Evolutionary conservation across 176 grass and related monocot genomes (phyloP).

Genomic region (Otatea glauca): DNA sequence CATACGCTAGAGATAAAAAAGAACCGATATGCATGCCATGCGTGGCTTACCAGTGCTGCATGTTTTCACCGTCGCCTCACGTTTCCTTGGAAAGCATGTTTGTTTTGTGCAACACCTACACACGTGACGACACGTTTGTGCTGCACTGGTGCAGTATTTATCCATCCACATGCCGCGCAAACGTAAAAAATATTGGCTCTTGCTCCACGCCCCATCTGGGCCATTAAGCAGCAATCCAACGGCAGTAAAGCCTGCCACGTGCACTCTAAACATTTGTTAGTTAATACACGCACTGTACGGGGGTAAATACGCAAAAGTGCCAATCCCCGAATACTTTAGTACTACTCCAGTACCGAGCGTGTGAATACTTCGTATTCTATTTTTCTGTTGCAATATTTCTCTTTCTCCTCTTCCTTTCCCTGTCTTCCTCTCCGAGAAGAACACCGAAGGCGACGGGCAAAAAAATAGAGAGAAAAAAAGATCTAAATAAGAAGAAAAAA

Average conservation of each 20-base stretch:
- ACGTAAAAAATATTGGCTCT: not conserved
- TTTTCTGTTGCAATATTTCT: not conserved
- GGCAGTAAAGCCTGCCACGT: not conserved
- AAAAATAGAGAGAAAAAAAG: not conserved
- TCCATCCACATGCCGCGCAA: not conserved
- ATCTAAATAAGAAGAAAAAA: conserved; percentile 30
- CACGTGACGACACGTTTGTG: not conserved
- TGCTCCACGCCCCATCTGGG: not conserved
- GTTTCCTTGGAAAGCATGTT: conserved; percentile 18
- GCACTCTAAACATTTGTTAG: not conserved
- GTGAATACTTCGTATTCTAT: not conserved
- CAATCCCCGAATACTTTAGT: not conserved
- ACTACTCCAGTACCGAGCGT: not conserved
- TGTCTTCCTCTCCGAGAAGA: not conserved
- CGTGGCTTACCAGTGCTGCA: not conserved
- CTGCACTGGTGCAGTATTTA: not conserved
- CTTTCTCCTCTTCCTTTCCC: not conserved
- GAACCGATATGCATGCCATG: too few relatives aligned
- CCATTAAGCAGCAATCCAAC: not conserved
- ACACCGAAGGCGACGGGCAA: not conserved
- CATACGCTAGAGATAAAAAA: too few relatives aligned
- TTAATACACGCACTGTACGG: not conserved
- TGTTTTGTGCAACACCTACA: not conserved
- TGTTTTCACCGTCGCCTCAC: not conserved
- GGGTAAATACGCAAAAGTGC: not conserved